Evolutionary conservation across 2,329 filamentous ascomycete species (phyloP), one percentile per base, ranked within the genome.

Genomic region (Cercospora nicotianae): DNA sequence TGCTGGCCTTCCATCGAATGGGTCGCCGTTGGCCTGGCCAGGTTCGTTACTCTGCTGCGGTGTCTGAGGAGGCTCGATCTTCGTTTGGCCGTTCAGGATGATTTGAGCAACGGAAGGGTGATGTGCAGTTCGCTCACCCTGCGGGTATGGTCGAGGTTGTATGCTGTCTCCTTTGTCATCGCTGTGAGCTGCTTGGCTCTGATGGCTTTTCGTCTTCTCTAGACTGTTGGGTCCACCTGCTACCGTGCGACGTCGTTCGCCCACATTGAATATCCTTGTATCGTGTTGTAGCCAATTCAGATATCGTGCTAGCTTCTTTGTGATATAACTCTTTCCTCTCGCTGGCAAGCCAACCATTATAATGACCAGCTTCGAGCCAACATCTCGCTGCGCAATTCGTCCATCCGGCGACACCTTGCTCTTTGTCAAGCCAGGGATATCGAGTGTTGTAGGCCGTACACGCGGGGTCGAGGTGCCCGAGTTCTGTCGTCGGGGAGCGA

Each of bases 331-430:
- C 83, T 99, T 99, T 78, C 95, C 95, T 75, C 95, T 87, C 9
- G 95, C 95, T 2, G 95, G 95, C 75, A 99, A 83, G 71, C 95
- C 95, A 69, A 99, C 95, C 95, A 99, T 99, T 79, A 99, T 89
- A 75, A 99, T 96, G 77, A 98, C 93, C 70, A 99, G 85, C 84
- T 99, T 99, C 48, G 95, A 91, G 60, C 94, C 95, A 60, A 99
- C 91, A 85, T 99, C 95, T 76, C 94, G 87, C 77, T 94, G 90
- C 65, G 95, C 91, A 74, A 99, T 99, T 75, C 92, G 89, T 73
- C 95, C 95, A 80, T 99, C 95, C 8, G 95, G 95, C 1, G 95
- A 99, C 60, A 96, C 93, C 77, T 93, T 93, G 68, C 94, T 98
- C 76, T 93, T 91, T 68, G 95, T 99, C 84, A 99, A 89, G 72